Percentiles rank a stretch among this genome's conserved stretches.
These are phyloP conservation scores for Kalmusia sp. DNA, from an alignment of 2,329 filamentous ascomycete genomes.

Conservation along the genomic window DNA sequence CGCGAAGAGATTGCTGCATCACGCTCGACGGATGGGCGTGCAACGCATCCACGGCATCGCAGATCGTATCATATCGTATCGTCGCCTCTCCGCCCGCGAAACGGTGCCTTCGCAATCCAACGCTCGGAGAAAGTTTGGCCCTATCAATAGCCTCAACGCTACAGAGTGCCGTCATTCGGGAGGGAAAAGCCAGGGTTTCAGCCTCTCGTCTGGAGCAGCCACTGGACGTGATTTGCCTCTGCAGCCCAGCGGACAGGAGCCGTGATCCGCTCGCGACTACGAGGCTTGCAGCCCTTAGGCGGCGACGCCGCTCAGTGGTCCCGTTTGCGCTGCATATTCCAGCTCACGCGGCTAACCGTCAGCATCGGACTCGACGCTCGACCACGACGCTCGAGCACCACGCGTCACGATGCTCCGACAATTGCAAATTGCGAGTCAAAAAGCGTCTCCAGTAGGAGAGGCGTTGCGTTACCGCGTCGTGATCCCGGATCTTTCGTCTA, in stretches of 20 bases:
- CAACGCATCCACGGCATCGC: background rate
- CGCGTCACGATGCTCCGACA: background rate
- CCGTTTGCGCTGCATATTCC: constrained; percentile 21
- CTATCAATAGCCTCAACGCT: constrained; percentile 22
- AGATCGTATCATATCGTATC: constrained; percentile 21
- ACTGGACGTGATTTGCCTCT: constrained; percentile 22
- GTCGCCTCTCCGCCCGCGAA: constrained; percentile 16
- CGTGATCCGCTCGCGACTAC: constrained; percentile 28
- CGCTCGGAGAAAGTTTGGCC: constrained; percentile 5
- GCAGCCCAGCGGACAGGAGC: constrained; percentile 23
- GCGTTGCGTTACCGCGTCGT: background rate
- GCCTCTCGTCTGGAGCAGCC: constrained; percentile 23
- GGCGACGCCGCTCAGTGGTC: constrained; percentile 29
- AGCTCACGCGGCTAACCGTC: constrained; percentile 8
- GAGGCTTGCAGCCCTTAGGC: constrained; percentile 20
- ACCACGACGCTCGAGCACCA: background rate
- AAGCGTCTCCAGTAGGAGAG: background rate
- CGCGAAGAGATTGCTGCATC: constrained; percentile 11
- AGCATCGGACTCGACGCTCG: constrained; percentile 7
- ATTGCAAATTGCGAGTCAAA: background rate
- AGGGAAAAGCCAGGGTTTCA: constrained; percentile 37
- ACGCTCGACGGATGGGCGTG: constrained; percentile 8
- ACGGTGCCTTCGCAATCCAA: constrained; percentile 13
- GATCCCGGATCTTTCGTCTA: constrained; percentile 10
- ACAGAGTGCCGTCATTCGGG: constrained; percentile 21